phyloP scores from a whole-genome alignment of 2,329 filamentous ascomycete species.

The Aspergillus cejpii region DNA sequence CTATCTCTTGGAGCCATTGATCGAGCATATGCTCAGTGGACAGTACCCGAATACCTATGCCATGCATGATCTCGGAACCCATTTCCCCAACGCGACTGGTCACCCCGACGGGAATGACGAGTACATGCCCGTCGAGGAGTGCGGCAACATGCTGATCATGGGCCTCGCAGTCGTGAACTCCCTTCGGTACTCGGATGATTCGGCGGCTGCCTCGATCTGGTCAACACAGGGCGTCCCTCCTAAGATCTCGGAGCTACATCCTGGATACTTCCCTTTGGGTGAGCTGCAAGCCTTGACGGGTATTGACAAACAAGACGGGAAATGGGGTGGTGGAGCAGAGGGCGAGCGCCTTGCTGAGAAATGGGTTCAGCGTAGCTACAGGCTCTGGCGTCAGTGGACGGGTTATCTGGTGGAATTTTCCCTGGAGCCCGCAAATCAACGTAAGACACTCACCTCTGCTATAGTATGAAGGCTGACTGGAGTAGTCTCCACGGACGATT shows the following conservation, averaged over 20 bases:
- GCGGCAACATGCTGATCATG: constrained; percentile 73
- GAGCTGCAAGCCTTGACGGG: constrained; percentile 46
- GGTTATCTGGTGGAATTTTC: constrained; percentile 69
- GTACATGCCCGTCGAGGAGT: constrained; percentile 55
- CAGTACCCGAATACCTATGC: constrained; percentile 67
- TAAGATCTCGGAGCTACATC: constrained; percentile 17
- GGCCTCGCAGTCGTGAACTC: constrained; percentile 70
- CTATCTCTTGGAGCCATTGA: constrained; percentile 69
- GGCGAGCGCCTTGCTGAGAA: constrained; percentile 53
- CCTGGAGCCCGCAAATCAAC: constrained; percentile 66
- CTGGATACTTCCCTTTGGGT: constrained; percentile 44
- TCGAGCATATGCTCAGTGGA: constrained; percentile 74
- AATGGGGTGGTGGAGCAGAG: constrained; percentile 51
- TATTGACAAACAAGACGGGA: constrained; percentile 54
- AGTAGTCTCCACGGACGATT: constrained; percentile 71
- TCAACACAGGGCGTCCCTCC: constrained; percentile 38
- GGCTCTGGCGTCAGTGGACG: constrained; percentile 70
- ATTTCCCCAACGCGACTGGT: constrained; percentile 52
- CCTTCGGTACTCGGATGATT: constrained; percentile 55
- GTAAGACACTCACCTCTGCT: constrained; percentile 31
- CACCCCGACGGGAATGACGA: constrained; percentile 50
- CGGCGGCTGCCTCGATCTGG: constrained; percentile 54
- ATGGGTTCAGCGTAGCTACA: constrained; percentile 64
- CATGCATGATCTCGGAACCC: constrained; percentile 49
- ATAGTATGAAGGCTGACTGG: constrained; percentile 4